Conservation (phyloP, 371 early-diverging fungal species). For the Apophysomyces variabilis region DNA sequence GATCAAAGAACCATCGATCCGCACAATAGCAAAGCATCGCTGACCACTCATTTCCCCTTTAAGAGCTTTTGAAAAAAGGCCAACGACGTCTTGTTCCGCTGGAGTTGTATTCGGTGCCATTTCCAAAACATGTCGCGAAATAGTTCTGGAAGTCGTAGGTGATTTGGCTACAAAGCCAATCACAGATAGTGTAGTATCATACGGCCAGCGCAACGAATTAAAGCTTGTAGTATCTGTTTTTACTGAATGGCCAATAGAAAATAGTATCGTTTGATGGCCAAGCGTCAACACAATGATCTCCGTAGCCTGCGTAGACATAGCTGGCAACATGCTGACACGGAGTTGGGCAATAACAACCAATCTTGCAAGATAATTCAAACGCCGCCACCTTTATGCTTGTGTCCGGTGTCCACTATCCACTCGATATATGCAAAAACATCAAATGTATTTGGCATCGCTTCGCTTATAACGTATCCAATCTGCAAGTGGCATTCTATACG, state of each 20-base stretch:
- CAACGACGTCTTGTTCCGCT: slow-evolving; percentile 28
- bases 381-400: no score
- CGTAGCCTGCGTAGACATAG: neutral
- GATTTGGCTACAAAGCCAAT: slow-evolving; percentile 44
- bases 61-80: slow-evolving; percentile 22
- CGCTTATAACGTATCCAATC: no score
- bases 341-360: no score
- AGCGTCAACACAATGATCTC: slow-evolving; percentile 22
- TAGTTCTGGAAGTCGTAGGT: slow-evolving; percentile 52
- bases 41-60: neutral
- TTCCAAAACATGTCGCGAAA: slow-evolving; percentile 38
- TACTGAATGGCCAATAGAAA: slow-evolving; percentile 25
- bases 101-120: slow-evolving; percentile 19
- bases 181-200: slow-evolving; percentile 26
- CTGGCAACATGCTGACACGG: no score
- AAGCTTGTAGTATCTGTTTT: slow-evolving; percentile 12
- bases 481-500: no score
- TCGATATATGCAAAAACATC: no score
- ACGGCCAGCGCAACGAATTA: slow-evolving; percentile 21
- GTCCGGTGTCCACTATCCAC: no score
- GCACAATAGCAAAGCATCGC: neutral
- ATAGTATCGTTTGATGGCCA: slow-evolving; percentile 35
- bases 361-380: no score
- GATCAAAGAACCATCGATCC: neutral
- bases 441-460: no score